Evolutionary conservation across 495 filamentous ascomycete species (phyloP).

Genomic region (Penicillium herquei): DNA sequence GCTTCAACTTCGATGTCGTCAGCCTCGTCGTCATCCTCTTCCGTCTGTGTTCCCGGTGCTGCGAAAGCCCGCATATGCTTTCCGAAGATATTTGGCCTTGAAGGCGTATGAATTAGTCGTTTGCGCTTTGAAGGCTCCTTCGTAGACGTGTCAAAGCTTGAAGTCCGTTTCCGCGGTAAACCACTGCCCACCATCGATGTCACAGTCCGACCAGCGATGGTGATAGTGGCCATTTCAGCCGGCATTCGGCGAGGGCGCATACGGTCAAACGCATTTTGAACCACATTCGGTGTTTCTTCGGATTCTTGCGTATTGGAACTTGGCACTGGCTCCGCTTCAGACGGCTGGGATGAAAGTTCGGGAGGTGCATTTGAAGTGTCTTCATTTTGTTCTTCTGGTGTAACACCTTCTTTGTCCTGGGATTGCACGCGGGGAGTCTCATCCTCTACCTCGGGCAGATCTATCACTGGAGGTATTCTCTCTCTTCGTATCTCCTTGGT

Average conservation of each 20-base stretch:
- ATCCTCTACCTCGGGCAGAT: neutral
- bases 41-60: constrained; percentile 59
- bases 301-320: constrained; percentile 19
- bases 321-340: constrained; percentile 13
- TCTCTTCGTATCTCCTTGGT: neutral
- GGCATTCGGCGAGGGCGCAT: constrained; percentile 64
- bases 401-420: neutral
- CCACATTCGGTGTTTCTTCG: constrained; percentile 41
- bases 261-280: constrained; percentile 65
- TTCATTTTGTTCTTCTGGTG: constrained; percentile 8
- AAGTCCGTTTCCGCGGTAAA: constrained; percentile 37
- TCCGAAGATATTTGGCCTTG: constrained; percentile 55
- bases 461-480: neutral
- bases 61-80: constrained; percentile 70
- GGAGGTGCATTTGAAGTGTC: neutral
- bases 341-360: constrained; percentile 11
- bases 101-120: constrained; percentile 42
- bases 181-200: constrained; percentile 58
- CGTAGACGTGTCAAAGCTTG: constrained; percentile 14
- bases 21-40: constrained; percentile 26
- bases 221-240: constrained; percentile 82
- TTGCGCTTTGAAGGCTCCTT: constrained; percentile 23
- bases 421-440: constrained; percentile 2
- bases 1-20: constrained; percentile 30
- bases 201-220: constrained; percentile 76